Percentiles rank a stretch among this genome's conserved stretches.
These are phyloP conservation scores for Fusarium neocosmosporiellum DNA, from an alignment of 2,329 filamentous ascomycete species.

Conservation along the genomic window DNA sequence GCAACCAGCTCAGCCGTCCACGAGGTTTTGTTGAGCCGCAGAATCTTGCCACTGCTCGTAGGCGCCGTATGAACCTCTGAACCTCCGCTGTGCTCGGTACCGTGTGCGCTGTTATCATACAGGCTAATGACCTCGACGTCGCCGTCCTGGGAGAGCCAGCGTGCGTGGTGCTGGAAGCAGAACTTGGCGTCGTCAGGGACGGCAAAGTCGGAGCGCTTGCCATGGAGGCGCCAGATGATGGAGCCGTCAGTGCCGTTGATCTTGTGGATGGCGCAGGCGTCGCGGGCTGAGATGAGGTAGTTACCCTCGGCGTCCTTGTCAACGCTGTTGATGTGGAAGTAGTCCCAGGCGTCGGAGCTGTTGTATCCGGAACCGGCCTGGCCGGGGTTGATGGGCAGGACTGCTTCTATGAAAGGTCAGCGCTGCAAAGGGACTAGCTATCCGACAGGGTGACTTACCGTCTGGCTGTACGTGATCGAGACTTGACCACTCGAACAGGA, in stretches of 20 bases:
- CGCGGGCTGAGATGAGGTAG: constrained; percentile 65
- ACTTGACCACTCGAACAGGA: constrained; percentile 61
- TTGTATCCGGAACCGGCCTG: constrained; percentile 50
- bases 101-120: constrained; percentile 65
- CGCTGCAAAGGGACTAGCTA: not conserved
- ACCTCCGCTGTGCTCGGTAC: constrained; percentile 53
- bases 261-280: constrained; percentile 59
- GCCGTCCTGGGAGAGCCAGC: constrained; percentile 53
- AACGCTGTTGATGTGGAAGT: constrained; percentile 69
- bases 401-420: constrained; percentile 49
- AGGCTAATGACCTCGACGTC: constrained; percentile 62
- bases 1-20: constrained; percentile 59
- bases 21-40: constrained; percentile 57
- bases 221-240: constrained; percentile 65
- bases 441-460: constrained; percentile 19
- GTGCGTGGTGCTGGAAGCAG: constrained; percentile 65
- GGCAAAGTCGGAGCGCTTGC: constrained; percentile 55
- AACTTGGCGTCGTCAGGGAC: constrained; percentile 53
- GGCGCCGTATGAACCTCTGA: constrained; percentile 32
- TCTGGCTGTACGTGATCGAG: constrained; percentile 43
- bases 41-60: constrained; percentile 60
- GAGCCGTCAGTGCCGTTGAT: constrained; percentile 60
- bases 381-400: constrained; percentile 59
- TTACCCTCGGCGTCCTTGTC: constrained; percentile 61
- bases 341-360: constrained; percentile 59